These are phyloP conservation scores for Castanospermum australe DNA, from an alignment of 306 rosid genomes.

Conservation along the genomic window DNA sequence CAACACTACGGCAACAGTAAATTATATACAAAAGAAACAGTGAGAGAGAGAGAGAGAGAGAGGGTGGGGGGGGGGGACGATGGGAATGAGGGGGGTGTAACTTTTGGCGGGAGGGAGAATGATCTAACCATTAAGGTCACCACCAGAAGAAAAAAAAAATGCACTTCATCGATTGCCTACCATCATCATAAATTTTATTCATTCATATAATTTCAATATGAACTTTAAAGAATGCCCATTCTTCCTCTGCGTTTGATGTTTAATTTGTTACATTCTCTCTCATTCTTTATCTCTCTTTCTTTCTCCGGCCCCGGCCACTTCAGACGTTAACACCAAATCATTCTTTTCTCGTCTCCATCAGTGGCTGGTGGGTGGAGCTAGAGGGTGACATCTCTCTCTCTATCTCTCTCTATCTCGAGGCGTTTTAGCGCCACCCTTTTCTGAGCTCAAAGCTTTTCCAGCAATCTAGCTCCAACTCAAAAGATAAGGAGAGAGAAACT, in stretches of 20 bases:
- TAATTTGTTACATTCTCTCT: background rate
- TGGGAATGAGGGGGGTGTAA: background rate
- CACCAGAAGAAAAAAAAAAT: slow-evolving; percentile 25
- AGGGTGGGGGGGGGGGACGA: too few species aligned
- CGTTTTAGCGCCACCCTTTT: slow-evolving; percentile 72
- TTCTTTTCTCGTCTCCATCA: slow-evolving; percentile 58
- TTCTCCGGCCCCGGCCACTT: slow-evolving; percentile 31
- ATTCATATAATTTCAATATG: background rate
- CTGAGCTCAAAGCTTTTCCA: slow-evolving; percentile 63
- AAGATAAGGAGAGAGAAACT: slow-evolving; percentile 59
- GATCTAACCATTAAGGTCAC: slow-evolving; percentile 11
- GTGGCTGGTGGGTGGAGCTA: slow-evolving; percentile 64
- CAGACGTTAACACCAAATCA: slow-evolving; percentile 26
- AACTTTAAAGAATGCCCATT: slow-evolving; percentile 25
- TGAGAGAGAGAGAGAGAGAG: background rate
- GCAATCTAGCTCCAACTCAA: slow-evolving; percentile 75
- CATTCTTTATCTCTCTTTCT: slow-evolving; percentile 1
- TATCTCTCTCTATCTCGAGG: slow-evolving; percentile 35
- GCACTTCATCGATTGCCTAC: slow-evolving; percentile 24
- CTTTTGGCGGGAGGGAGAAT: slow-evolving; percentile 14
- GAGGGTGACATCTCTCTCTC: slow-evolving; percentile 46
- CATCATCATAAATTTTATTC: slow-evolving; percentile 5
- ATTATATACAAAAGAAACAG: background rate
- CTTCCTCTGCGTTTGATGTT: slow-evolving; percentile 42
- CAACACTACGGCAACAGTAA: background rate